phyloP scores from a whole-genome alignment of 139 green algal species.

The Marvania coccoides region DNA sequence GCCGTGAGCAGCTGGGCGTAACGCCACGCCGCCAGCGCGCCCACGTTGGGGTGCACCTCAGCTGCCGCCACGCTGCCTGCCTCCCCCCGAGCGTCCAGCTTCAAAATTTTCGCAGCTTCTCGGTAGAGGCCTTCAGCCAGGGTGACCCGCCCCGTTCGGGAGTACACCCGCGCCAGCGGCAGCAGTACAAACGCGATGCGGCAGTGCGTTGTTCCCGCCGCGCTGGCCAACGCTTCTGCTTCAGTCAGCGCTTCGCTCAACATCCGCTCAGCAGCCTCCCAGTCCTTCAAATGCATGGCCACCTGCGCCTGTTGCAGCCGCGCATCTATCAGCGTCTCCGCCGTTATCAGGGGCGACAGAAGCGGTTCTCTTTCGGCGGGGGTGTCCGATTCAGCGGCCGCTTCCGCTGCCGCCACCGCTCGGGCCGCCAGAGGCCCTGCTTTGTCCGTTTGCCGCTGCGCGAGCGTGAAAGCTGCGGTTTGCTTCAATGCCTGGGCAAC shows the following conservation, averaged over 20 bases:
- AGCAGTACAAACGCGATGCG: slow-evolving; percentile 46
- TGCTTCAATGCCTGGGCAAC: slow-evolving; percentile 27
- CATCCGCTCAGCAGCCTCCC: slow-evolving; percentile 50
- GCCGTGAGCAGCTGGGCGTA: slow-evolving; percentile 65
- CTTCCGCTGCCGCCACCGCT: neutral
- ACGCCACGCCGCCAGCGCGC: slow-evolving; percentile 54
- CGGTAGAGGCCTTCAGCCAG: slow-evolving; percentile 69
- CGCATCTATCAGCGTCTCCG: slow-evolving; percentile 26
- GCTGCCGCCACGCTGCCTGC: neutral
- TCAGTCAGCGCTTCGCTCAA: slow-evolving; percentile 27
- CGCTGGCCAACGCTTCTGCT: slow-evolving; percentile 25
- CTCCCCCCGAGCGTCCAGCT: neutral
- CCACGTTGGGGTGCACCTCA: slow-evolving; percentile 44
- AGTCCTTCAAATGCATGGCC: slow-evolving; percentile 25
- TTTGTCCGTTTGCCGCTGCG: slow-evolving; percentile 1
- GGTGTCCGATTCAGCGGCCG: neutral
- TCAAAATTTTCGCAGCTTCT: slow-evolving; percentile 35
- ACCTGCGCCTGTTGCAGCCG: slow-evolving; percentile 30
- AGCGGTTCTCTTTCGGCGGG: slow-evolving; percentile 6
- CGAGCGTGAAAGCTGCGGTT: slow-evolving; percentile 12
- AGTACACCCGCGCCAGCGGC: slow-evolving; percentile 54
- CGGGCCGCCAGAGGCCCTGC: slow-evolving; percentile 9
- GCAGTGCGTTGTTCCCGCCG: slow-evolving; percentile 9
- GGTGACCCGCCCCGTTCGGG: slow-evolving; percentile 53
- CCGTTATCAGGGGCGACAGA: slow-evolving; percentile 6